A percentile compares a stretch with the other conserved stretches of the same genome.
Conservation (phyloP, 169 alveolate species). For the Cryptosporidium tyzzeri region DNA sequence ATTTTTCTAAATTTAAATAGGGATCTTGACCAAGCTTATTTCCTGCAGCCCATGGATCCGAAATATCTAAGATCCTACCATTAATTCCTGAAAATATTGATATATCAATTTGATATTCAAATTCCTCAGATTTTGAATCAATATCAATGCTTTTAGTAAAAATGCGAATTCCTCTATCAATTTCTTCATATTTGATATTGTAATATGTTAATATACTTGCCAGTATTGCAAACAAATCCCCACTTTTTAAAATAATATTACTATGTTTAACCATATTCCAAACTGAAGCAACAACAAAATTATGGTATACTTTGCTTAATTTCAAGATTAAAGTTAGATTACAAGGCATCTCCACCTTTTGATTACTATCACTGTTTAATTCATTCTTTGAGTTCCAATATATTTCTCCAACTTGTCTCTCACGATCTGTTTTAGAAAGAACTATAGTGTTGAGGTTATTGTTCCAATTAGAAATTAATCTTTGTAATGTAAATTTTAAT, state of each 20-base stretch:
- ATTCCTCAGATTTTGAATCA: not conserved
- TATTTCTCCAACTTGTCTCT: not conserved
- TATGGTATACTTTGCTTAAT: constrained; percentile 20
- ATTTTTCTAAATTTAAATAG: constrained; percentile 3
- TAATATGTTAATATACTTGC: not conserved
- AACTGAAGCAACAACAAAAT: constrained; percentile 10
- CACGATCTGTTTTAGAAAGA: not conserved
- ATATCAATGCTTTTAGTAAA: not conserved
- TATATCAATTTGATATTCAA: constrained; percentile 3
- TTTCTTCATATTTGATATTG: not conserved
- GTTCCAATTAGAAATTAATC: constrained; percentile 13
- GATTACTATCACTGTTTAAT: not conserved
- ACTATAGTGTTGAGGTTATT: not conserved
- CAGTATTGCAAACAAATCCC: constrained; percentile 14
- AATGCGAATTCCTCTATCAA: constrained; percentile 25
- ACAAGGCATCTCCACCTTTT: not conserved
- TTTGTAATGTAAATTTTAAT: constrained; percentile 17
- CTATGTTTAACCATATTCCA: not conserved
- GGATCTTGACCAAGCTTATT: constrained; percentile 11
- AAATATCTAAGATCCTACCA: constrained; percentile 11
- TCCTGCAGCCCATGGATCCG: constrained; percentile 73
- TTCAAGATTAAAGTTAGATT: constrained; percentile 23
- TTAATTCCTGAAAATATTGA: constrained; percentile 55
- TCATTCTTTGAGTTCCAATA: not conserved
- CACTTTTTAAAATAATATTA: not conserved